phyloP scores from a whole-genome alignment of 2,329 filamentous ascomycete species.

The Exophiala sideris region DNA sequence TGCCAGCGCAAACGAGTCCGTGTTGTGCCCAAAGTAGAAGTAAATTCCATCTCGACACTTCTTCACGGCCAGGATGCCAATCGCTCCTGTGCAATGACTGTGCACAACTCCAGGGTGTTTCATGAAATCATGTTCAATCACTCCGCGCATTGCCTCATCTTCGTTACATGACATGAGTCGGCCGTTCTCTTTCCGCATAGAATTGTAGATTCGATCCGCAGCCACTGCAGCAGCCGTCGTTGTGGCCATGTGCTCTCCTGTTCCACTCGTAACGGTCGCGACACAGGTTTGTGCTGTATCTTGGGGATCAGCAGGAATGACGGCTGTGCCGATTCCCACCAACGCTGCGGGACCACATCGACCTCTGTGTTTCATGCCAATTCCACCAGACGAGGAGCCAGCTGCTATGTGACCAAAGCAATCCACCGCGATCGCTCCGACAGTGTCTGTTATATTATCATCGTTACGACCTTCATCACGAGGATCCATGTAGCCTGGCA shows the following conservation, averaged over 20 bases:
- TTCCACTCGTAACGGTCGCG: slow-evolving; percentile 86
- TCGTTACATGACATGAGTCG: slow-evolving; percentile 65
- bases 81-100: slow-evolving; percentile 79
- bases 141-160: slow-evolving; percentile 71
- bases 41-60: slow-evolving; percentile 72
- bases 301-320: slow-evolving; percentile 71
- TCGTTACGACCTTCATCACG: slow-evolving; percentile 41
- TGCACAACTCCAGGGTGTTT: slow-evolving; percentile 76
- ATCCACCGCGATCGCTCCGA: slow-evolving; percentile 93
- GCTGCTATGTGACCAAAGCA: slow-evolving; percentile 82
- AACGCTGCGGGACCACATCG: slow-evolving; percentile 89
- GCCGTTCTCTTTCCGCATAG: slow-evolving; percentile 62
- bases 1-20: slow-evolving; percentile 77
- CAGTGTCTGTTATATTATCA: slow-evolving; percentile 81
- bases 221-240: slow-evolving; percentile 86
- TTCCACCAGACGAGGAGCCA: slow-evolving; percentile 92
- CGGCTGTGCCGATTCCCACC: slow-evolving; percentile 83
- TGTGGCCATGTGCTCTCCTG: slow-evolving; percentile 96
- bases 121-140: slow-evolving; percentile 90
- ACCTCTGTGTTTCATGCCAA: slow-evolving; percentile 95
- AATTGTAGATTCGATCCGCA: slow-evolving; percentile 77
- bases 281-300: slow-evolving; percentile 69
- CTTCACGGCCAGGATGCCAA: slow-evolving; percentile 88
- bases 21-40: slow-evolving; percentile 95
- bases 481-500: not conserved